These are phyloP conservation scores for Ustilago tritici DNA, from an alignment of 1,284 basidiomycete genomes.

Conservation along the genomic window DNA sequence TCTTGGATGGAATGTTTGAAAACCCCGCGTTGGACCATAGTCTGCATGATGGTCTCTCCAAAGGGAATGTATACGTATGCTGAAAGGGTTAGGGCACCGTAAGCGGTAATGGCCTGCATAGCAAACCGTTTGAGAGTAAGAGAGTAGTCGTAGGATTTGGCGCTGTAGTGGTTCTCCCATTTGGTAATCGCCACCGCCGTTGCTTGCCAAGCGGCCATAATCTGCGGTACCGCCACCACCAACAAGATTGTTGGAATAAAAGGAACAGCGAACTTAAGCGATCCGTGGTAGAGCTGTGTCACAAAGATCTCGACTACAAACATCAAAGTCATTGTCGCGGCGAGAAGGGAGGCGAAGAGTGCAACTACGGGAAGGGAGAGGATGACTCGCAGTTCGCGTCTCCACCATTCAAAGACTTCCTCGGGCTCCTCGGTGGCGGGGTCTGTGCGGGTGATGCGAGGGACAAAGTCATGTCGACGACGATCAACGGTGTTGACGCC, in stretches of 20 bases:
- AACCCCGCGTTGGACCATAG: constrained; percentile 60
- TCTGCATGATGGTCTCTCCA: constrained; percentile 64
- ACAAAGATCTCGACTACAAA: constrained; percentile 69
- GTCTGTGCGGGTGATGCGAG: constrained; percentile 48
- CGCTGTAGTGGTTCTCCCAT: constrained; percentile 81
- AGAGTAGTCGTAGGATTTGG: constrained; percentile 80
- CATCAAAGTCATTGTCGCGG: constrained; percentile 71
- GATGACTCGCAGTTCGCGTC: constrained; percentile 76
- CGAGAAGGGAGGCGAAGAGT: constrained; percentile 80
- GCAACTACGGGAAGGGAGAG: constrained; percentile 83
- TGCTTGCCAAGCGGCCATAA: constrained; percentile 82
- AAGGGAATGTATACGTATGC: constrained; percentile 70
- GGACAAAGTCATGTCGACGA: constrained; percentile 57
- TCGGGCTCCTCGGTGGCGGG: constrained; percentile 62
- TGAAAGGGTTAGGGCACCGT: constrained; percentile 71
- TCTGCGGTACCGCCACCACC: constrained; percentile 82
- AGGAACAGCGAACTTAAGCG: constrained; percentile 79
- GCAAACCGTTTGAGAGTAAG: constrained; percentile 93
- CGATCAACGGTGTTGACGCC: constrained; percentile 54
- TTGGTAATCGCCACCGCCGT: constrained; percentile 80
- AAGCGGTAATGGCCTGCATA: constrained; percentile 87
- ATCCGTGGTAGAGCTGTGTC: constrained; percentile 77
- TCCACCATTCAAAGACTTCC: constrained; percentile 69
- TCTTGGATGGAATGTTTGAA: constrained; percentile 53
- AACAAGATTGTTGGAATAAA: constrained; percentile 88